Evolutionary conservation across 2,329 filamentous ascomycete species (phyloP), one percentile per base, ranked within the genome.

Genomic region (Rutstroemia sp.): DNA sequence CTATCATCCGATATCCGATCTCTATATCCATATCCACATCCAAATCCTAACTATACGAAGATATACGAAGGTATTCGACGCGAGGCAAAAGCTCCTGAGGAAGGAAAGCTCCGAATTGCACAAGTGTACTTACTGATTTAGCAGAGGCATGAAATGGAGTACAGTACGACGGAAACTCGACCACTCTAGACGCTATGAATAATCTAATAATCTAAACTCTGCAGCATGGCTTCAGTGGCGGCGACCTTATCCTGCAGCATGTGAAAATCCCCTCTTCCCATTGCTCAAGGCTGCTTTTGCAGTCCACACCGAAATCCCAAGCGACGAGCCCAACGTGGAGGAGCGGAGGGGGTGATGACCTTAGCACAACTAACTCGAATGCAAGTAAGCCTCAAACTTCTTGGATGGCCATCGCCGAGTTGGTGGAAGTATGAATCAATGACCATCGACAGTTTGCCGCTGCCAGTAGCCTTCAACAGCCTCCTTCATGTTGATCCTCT

Each of bases 241-340:
- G 44, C 51, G 34, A 54, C 45, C 39, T 49, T 34, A 34, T 34
- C 51, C 45, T 54, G 51, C 51, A 48, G 34, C 50, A 21, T 44
- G 19, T 30, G 14, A 44, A 38, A 51, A 27, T 38, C 41, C 16
- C 27, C 19, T 44, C 39, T 38, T 48, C 45, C 19, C n/a, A 46
- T 46, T 46, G 14, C 19, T 39, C 9, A 12, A n/a, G 21, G 17
- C 27, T 25, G 34, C 17, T 45, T n/a, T 39, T 52, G 50, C 14
- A 47, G 38, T 48, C 51, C 41, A 53, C 51, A 53, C 14, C 19
- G 17, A 48, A n/a, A 8, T 25, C 21, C 17, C 14, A 34, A 48
- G 10, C 6, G 5, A 21, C 47, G 27, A 27, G 25, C 10, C 27
- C 23, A 10, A 25, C 41, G 14, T 38, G 25, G 23, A 23, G 2